These are phyloP conservation scores for Eucalyptus cladocalyx DNA, from an alignment of 345 rosid genomes.

Conservation along the genomic window DNA sequence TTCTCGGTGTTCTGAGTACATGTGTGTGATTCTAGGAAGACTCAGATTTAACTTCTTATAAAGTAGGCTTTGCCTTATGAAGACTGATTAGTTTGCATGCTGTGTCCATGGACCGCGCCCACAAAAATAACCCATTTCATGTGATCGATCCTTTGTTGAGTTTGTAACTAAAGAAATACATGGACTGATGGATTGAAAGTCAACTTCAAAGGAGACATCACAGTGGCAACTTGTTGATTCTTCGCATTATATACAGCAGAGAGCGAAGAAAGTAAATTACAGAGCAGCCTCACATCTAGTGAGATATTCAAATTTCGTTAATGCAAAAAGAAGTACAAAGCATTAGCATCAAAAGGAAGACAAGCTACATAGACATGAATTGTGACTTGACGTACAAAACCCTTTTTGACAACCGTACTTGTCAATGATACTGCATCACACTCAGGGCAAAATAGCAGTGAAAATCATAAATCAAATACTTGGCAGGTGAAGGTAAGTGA, in stretches of 20 bases:
- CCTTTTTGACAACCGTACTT: neutral
- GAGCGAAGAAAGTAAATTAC: neutral
- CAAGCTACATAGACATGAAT: neutral
- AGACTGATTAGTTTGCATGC: neutral
- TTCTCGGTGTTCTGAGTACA: neutral
- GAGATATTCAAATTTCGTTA: neutral
- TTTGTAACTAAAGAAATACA: neutral
- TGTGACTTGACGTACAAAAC: neutral
- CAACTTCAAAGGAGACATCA: neutral
- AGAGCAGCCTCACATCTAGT: neutral
- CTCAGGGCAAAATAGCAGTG: neutral
- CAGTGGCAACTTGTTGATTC: neutral
- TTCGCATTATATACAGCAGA: neutral
- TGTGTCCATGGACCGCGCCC: neutral
- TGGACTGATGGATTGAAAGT: neutral
- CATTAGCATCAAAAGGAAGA: neutral
- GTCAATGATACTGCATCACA: neutral
- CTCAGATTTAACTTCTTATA: neutral
- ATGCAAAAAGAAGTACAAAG: neutral
- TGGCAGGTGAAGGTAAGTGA: neutral
- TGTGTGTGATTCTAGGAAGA: neutral
- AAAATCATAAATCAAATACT: neutral
- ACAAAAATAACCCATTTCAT: neutral
- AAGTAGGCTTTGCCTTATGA: neutral
- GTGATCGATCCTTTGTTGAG: neutral